phyloP scores from a whole-genome alignment of 371 early-diverging fungal genomes.

The Dinochytrium kinnereticum region DNA sequence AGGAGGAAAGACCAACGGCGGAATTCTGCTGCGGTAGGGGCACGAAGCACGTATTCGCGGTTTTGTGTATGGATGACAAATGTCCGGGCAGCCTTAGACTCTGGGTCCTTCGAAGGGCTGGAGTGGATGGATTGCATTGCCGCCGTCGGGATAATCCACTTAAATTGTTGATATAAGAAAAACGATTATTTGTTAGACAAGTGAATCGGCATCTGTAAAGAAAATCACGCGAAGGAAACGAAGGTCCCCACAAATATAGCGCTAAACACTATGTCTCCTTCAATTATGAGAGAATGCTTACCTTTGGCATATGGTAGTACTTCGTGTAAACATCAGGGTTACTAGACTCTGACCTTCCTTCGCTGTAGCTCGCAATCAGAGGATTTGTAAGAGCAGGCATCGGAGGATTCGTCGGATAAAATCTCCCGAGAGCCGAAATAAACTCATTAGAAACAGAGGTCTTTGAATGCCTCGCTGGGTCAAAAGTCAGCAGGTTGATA shows the following conservation, averaged over 20 bases:
- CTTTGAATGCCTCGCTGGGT: constrained; percentile 23
- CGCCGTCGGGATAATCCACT: constrained; percentile 46
- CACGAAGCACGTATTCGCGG: constrained; percentile 41
- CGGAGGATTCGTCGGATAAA: constrained; percentile 40
- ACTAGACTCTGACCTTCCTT: constrained; percentile 6
- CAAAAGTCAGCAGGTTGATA: constrained; percentile 32
- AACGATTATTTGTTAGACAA: neutral
- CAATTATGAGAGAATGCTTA: constrained; percentile 13
- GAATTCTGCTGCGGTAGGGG: constrained; percentile 37
- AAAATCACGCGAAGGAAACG: too few species aligned
- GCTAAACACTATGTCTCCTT: neutral
- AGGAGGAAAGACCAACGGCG: constrained; percentile 41
- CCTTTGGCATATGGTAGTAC: constrained; percentile 45
- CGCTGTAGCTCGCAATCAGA: constrained; percentile 29
- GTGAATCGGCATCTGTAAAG: neutral
- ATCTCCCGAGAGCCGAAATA: constrained; percentile 14
- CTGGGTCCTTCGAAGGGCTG: constrained; percentile 32
- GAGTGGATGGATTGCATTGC: constrained; percentile 34
- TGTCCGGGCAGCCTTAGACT: constrained; percentile 35
- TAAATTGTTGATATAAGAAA: neutral
- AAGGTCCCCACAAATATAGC: neutral
- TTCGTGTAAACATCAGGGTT: constrained; percentile 21
- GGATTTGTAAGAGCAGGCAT: constrained; percentile 40
- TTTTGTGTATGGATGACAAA: constrained; percentile 39
- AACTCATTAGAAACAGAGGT: constrained; percentile 25